Conservation (phyloP, 805 yeast species). For the Kazachstania psychrophila region DNA sequence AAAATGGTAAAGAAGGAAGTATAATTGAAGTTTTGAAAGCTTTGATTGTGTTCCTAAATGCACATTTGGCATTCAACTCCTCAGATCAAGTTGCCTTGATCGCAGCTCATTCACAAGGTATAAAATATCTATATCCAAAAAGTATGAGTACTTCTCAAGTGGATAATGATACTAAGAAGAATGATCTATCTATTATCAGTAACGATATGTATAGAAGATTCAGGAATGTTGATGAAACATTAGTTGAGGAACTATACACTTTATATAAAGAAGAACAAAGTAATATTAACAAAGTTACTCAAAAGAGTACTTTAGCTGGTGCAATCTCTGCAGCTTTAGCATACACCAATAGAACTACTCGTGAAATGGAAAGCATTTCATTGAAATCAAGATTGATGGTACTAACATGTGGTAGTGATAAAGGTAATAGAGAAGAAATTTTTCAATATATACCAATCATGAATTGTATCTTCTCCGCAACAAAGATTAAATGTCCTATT, state of each 20-base stretch:
- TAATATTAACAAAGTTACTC: slow-evolving; percentile 22
- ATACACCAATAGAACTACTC: slow-evolving; percentile 60
- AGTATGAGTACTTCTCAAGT: slow-evolving; percentile 13
- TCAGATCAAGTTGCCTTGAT: slow-evolving; percentile 77
- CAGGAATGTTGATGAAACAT: slow-evolving; percentile 63
- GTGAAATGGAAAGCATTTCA: slow-evolving; percentile 34
- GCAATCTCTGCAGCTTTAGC: slow-evolving; percentile 78
- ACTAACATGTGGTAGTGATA: slow-evolving; percentile 33
- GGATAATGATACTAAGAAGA: not conserved
- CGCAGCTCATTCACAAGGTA: slow-evolving; percentile 63
- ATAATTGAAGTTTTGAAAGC: slow-evolving; percentile 55
- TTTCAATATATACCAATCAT: slow-evolving; percentile 83
- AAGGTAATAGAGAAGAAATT: slow-evolving; percentile 60
- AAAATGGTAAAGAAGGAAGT: slow-evolving; percentile 30
- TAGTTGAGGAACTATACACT: slow-evolving; percentile 48
- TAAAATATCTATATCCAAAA: slow-evolving; percentile 61
- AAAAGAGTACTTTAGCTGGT: slow-evolving; percentile 52
- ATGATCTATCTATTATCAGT: slow-evolving; percentile 32
- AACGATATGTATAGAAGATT: slow-evolving; percentile 79
- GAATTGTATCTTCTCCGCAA: slow-evolving; percentile 95
- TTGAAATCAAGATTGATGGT: slow-evolving; percentile 59
- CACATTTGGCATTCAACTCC: slow-evolving; percentile 78
- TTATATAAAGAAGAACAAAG: slow-evolving; percentile 33
- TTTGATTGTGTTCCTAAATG: slow-evolving; percentile 68
- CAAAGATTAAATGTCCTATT: slow-evolving; percentile 78